Percentiles rank a stretch among this genome's conserved stretches.
Conservation (phyloP, 73 alveolate genomes). For the Loxodes magnus region DNA sequence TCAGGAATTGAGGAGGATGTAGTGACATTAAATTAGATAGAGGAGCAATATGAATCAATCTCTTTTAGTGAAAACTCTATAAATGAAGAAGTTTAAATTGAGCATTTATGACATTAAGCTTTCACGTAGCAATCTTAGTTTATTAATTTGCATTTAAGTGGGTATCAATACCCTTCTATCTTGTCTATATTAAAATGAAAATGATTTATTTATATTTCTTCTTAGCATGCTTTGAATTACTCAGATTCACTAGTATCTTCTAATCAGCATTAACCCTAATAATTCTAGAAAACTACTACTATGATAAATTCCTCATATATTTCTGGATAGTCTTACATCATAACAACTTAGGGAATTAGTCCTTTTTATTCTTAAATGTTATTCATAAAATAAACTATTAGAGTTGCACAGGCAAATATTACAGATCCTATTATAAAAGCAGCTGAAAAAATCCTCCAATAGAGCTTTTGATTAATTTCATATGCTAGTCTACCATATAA, state of each 20-base stretch:
- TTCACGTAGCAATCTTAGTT: background rate
- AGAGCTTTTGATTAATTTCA: background rate
- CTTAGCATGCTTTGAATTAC: too few species aligned
- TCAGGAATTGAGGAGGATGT: conserved; percentile 9
- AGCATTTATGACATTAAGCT: background rate
- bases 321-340: background rate
- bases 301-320: background rate
- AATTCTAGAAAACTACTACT: background rate
- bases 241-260: too few species aligned
- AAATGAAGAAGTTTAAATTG: background rate
- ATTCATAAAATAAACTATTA: background rate
- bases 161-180: background rate
- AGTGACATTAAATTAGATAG: background rate
- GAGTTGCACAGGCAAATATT: background rate
- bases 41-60: background rate
- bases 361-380: background rate
- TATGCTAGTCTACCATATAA: background rate
- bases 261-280: background rate
- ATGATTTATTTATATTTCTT: background rate
- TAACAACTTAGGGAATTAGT: background rate
- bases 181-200: background rate
- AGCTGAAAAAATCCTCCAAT: background rate
- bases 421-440: background rate
- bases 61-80: background rate
- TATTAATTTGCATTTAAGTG: background rate